A percentile compares a stretch with the other conserved stretches of the same genome.
phyloP scores from a whole-genome alignment of 2,329 filamentous ascomycete species.

The Aspergillus intermedius region DNA sequence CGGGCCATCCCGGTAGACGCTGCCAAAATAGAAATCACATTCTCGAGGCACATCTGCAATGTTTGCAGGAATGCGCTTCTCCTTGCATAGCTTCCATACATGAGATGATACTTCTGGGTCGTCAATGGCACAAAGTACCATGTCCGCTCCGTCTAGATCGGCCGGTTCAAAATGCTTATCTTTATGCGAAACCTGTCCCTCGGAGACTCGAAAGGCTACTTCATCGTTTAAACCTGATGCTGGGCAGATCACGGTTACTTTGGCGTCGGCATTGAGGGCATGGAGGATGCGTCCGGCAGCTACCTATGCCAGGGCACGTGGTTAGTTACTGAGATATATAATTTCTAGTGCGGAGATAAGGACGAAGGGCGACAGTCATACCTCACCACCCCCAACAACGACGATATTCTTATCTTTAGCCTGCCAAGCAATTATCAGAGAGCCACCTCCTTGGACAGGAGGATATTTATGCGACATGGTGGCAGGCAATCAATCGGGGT shows the following conservation, averaged over 20 bases:
- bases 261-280: constrained; percentile 89
- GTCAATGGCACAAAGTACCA: constrained; percentile 91
- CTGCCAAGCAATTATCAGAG: constrained; percentile 93
- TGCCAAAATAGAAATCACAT: constrained; percentile 98
- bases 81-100: constrained; percentile 92
- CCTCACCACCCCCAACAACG: constrained; percentile 93
- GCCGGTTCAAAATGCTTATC: constrained; percentile 77
- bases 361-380: constrained; percentile 39
- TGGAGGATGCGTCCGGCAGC: constrained; percentile 91
- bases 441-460: constrained; percentile 80
- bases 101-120: constrained; percentile 82
- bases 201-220: constrained; percentile 71
- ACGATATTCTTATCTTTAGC: constrained; percentile 80
- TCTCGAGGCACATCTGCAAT: constrained; percentile 95
- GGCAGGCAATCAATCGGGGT: constrained; percentile 7
- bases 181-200: constrained; percentile 69
- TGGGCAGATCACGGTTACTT: constrained; percentile 79
- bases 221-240: constrained; percentile 75
- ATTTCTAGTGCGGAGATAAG: constrained; percentile 3
- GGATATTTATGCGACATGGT: constrained; percentile 58
- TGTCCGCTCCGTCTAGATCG: constrained; percentile 75
- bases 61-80: constrained; percentile 77
- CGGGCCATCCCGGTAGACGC: constrained; percentile 87
- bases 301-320: constrained; percentile 53
- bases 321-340: constrained; percentile 18